phyloP scores from a whole-genome alignment of 2,329 filamentous ascomycete genomes.

The Alternaria dauci region DNA sequence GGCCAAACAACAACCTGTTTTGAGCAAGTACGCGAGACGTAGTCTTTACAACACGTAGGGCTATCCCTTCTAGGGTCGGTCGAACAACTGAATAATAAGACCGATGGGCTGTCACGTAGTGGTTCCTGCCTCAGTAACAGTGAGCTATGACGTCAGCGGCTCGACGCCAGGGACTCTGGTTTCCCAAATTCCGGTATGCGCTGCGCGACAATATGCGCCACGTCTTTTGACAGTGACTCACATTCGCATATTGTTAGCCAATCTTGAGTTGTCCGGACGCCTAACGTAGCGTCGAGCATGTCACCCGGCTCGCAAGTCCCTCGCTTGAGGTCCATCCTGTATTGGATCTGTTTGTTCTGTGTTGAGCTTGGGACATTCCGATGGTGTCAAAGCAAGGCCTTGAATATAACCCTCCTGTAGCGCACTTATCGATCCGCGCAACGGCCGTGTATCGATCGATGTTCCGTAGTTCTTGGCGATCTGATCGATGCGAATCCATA shows the following conservation, averaged over 20 bases:
- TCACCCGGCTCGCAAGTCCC: not conserved
- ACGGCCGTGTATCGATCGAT: too few species aligned
- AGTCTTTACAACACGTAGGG: constrained; percentile 2
- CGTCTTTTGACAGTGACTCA: not conserved
- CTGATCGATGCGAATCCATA: too few species aligned
- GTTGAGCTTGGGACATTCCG: not conserved
- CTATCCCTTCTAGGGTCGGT: not conserved
- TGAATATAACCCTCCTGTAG: too few species aligned
- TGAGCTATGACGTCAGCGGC: constrained; percentile 14
- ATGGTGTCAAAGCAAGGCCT: not conserved
- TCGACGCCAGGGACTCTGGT: not conserved
- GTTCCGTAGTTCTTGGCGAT: too few species aligned
- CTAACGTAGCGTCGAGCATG: not conserved
- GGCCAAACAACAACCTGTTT: constrained; percentile 16
- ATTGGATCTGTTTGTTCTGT: not conserved
- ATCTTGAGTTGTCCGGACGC: not conserved
- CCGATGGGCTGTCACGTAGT: not conserved
- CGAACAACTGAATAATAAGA: not conserved
- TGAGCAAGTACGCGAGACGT: not conserved
- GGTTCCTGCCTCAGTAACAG: not conserved
- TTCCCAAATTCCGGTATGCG: not conserved
- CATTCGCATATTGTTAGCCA: not conserved
- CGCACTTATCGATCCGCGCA: too few species aligned
- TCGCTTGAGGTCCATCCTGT: not conserved
- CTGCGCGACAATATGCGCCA: not conserved